Evolutionary conservation across 371 early-diverging fungal species (phyloP).

Genomic region (Mucor sp.): DNA sequence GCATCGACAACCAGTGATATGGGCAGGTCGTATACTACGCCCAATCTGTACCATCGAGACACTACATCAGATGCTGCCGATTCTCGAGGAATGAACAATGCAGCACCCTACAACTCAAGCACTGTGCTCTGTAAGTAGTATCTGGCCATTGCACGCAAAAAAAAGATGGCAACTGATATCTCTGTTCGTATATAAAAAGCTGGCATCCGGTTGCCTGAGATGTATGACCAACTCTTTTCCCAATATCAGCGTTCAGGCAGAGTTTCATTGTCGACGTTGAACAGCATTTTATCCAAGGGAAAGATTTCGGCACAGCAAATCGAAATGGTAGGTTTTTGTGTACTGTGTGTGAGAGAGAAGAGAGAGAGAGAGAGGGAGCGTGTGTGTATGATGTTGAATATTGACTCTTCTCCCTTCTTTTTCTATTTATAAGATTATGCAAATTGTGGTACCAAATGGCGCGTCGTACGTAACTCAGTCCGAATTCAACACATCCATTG

Average conservation of each 20-base stretch:
- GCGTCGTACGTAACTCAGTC: slow-evolving; percentile 55
- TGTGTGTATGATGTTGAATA: background rate
- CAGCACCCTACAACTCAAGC: background rate
- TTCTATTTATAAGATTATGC: slow-evolving; percentile 33
- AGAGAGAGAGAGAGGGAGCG: too few relatives aligned
- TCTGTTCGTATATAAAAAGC: slow-evolving; percentile 27
- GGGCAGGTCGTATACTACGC: slow-evolving; percentile 22
- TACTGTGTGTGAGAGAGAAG: background rate
- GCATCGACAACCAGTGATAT: slow-evolving; percentile 3
- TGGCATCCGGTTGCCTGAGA: slow-evolving; percentile 43
- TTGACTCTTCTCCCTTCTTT: background rate
- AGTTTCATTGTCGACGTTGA: slow-evolving; percentile 49
- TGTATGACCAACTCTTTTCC: slow-evolving; percentile 53
- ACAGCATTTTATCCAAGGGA: slow-evolving; percentile 47
- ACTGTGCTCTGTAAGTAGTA: slow-evolving; percentile 18
- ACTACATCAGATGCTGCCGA: slow-evolving; percentile 14
- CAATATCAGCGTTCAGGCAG: slow-evolving; percentile 47
- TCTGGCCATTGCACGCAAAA: background rate
- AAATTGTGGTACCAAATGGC: slow-evolving; percentile 49
- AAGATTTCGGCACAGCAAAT: slow-evolving; percentile 45
- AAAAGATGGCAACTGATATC: background rate
- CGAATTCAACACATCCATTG: slow-evolving; percentile 71
- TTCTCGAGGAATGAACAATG: background rate
- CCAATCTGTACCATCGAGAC: slow-evolving; percentile 9
- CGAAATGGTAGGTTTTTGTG: slow-evolving; percentile 40